A percentile compares a stretch with the other conserved stretches of the same genome.
Conservation (phyloP, 2,329 filamentous ascomycete genomes). For the Aspergillus sp. region DNA sequence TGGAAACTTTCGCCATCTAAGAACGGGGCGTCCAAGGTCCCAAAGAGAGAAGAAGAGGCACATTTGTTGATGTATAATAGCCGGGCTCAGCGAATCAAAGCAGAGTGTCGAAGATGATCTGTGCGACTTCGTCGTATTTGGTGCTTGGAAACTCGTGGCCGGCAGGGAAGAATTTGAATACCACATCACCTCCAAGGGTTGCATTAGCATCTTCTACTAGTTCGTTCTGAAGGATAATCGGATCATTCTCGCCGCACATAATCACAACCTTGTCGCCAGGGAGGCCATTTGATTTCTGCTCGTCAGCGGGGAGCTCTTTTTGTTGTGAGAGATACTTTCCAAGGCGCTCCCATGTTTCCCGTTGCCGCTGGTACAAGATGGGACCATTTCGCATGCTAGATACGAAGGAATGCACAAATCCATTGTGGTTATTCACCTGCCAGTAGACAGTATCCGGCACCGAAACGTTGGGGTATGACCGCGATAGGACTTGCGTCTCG, state of each 20-base stretch:
- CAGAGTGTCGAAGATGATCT: constrained; percentile 46
- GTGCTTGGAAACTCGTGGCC: constrained; percentile 71
- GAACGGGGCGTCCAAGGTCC: background rate
- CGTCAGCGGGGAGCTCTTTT: constrained; percentile 28
- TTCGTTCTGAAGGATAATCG: constrained; percentile 66
- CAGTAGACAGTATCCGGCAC: constrained; percentile 65
- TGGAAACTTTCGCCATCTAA: background rate
- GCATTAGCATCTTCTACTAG: constrained; percentile 59
- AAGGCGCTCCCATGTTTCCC: constrained; percentile 62
- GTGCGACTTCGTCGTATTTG: constrained; percentile 58
- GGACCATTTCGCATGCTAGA: constrained; percentile 70
- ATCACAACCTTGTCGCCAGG: constrained; percentile 58
- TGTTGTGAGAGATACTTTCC: constrained; percentile 49
- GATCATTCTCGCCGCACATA: constrained; percentile 65
- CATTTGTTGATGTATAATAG: background rate
- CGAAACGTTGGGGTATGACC: constrained; percentile 52
- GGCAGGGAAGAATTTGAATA: constrained; percentile 58
- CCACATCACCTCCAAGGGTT: constrained; percentile 59
- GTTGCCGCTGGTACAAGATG: constrained; percentile 58
- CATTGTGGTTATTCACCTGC: constrained; percentile 66
- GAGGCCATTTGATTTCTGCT: constrained; percentile 31
- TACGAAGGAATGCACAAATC: constrained; percentile 70
- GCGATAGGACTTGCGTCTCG: constrained; percentile 52
- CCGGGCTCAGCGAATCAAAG: constrained; percentile 10
- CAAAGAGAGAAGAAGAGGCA: background rate